Conservation (phyloP, 2,329 filamentous ascomycete species). For the Stagonosporopsis chrysanthemi region DNA sequence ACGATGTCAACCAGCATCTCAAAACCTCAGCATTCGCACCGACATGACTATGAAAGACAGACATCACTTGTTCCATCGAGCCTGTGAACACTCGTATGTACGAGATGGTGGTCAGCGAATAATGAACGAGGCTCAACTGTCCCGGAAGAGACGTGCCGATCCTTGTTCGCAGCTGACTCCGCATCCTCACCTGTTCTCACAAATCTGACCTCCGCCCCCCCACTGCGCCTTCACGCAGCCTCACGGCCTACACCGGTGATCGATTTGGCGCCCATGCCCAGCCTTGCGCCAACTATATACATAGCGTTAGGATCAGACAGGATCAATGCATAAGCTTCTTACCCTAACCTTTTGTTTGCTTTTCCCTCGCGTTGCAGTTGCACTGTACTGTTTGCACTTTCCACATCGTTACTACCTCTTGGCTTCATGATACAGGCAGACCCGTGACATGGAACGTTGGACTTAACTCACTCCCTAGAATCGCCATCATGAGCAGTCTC, state of each 20-base stretch:
- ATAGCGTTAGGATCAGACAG: slow-evolving; percentile 1
- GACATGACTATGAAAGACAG: not conserved
- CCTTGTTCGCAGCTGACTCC: slow-evolving; percentile 15
- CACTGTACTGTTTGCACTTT: slow-evolving; percentile 10
- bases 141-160: slow-evolving; percentile 10
- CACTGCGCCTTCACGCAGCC: slow-evolving; percentile 11
- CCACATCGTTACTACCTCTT: not conserved
- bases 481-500: slow-evolving; percentile 8
- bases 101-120: slow-evolving; percentile 5
- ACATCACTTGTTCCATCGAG: not conserved
- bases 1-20: not conserved
- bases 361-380: not conserved
- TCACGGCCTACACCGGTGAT: slow-evolving; percentile 15
- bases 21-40: not conserved
- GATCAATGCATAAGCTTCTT: not conserved
- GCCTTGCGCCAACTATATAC: not conserved
- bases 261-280: slow-evolving; percentile 3
- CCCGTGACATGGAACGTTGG: not conserved
- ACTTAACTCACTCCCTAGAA: not conserved
- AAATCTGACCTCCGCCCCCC: slow-evolving; percentile 16
- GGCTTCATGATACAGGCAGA: not conserved
- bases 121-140: slow-evolving; percentile 7
- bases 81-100: not conserved
- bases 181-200: slow-evolving; percentile 4
- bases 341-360: slow-evolving; percentile 3